These are phyloP conservation scores for Trifolium pratense DNA, from an alignment of 306 rosid species.

Conservation along the genomic window DNA sequence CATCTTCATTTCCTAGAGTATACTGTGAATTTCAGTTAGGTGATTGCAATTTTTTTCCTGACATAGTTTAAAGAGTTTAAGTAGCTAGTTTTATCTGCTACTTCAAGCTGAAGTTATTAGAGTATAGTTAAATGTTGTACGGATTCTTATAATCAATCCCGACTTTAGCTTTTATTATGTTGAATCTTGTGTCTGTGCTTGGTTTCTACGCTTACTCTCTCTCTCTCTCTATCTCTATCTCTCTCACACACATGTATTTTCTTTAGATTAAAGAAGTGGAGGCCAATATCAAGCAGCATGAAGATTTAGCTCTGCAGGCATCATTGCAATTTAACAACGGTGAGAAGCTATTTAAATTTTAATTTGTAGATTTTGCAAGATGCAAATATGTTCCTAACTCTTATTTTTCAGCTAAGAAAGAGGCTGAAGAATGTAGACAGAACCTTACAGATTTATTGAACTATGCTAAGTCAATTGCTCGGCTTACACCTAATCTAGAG, in stretches of 20 bases:
- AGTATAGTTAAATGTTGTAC: background rate
- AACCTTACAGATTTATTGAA: slow-evolving; percentile 62
- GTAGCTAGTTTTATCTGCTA: slow-evolving; percentile 8
- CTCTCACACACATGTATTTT: slow-evolving; percentile 36
- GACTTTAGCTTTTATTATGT: background rate
- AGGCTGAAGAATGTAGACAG: slow-evolving; percentile 55
- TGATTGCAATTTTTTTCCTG: background rate
- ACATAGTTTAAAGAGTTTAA: background rate
- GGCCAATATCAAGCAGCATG: slow-evolving; percentile 72
- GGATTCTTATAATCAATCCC: background rate
- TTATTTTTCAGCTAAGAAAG: slow-evolving; percentile 69
- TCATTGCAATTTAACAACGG: slow-evolving; percentile 58
- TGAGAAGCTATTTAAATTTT: slow-evolving; percentile 47
- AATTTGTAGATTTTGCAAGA: slow-evolving; percentile 16
- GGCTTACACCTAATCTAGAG: slow-evolving; percentile 72
- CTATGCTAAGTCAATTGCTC: slow-evolving; percentile 76
- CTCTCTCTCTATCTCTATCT: background rate
- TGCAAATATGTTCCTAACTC: slow-evolving; percentile 20
- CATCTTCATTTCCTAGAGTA: background rate
- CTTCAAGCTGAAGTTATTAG: background rate
- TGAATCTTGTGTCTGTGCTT: slow-evolving; percentile 15
- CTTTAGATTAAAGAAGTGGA: slow-evolving; percentile 80
- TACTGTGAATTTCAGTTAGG: background rate
- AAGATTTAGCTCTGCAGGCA: slow-evolving; percentile 74
- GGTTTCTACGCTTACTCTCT: slow-evolving; percentile 5